These are phyloP conservation scores for Rosa hybrid DNA, from an alignment of 331 rosid species.

Conservation along the genomic window DNA sequence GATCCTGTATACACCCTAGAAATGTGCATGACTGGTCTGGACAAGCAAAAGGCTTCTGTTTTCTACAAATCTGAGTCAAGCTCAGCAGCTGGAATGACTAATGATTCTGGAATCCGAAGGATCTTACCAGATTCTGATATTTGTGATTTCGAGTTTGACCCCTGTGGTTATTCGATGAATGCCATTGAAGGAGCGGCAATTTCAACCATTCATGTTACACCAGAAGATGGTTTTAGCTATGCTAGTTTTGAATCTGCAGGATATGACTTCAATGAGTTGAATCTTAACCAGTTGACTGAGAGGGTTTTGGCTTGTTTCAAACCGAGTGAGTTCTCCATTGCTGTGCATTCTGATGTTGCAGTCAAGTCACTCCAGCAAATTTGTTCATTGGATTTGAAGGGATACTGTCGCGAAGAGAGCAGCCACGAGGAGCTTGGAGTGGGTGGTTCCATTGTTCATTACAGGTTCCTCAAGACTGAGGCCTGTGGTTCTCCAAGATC, in stretches of 20 bases:
- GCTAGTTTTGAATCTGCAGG: constrained; percentile 72
- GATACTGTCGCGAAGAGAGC: constrained; percentile 58
- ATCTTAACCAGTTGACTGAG: constrained; percentile 35
- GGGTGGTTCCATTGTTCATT: constrained; percentile 59
- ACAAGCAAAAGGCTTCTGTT: constrained; percentile 45
- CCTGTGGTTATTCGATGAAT: constrained; percentile 71
- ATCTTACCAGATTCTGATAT: constrained; percentile 63
- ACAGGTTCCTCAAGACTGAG: constrained; percentile 36
- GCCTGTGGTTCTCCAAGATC: constrained; percentile 64
- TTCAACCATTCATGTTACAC: constrained; percentile 65
- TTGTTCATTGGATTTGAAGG: constrained; percentile 48
- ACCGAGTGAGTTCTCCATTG: constrained; percentile 55
- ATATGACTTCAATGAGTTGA: constrained; percentile 38
- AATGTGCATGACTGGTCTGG: constrained; percentile 70
- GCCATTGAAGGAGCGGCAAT: constrained; percentile 60
- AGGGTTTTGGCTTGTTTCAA: constrained; percentile 56
- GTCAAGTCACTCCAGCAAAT: constrained; percentile 38
- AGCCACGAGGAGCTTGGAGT: constrained; percentile 55
- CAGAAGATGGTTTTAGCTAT: constrained; percentile 71
- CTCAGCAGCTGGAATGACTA: constrained; percentile 53
- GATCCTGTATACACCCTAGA: constrained; percentile 54
- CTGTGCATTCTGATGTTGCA: constrained; percentile 45
- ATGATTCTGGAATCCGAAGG: constrained; percentile 53
- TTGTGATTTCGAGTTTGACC: constrained; percentile 62
- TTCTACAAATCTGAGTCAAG: constrained; percentile 43